Evolutionary conservation across 2,329 filamentous ascomycete species (phyloP), one percentile per base, ranked within the genome.

Genomic region (Helicocarpus griseus): DNA sequence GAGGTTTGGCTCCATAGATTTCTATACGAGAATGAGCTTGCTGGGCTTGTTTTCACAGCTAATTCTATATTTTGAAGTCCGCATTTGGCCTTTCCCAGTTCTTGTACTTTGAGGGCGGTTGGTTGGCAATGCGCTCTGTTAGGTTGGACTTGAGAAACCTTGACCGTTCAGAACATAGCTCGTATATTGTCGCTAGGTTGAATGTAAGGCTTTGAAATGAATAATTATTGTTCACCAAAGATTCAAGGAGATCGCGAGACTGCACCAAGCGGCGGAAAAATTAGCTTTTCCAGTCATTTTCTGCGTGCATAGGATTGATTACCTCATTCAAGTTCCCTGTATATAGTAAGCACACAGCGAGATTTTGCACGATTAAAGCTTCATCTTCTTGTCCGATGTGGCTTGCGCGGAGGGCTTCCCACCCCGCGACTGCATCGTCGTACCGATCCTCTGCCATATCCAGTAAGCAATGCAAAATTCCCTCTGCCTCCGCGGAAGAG

Each of bases 131-230:
- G 48, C 77, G 79, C 60, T 89, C 85, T 1, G 86, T 83, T 17
- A 97, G 73, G 24, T 72, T 74, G 28, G 79, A 68, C 74, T 97
- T 97, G 59, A 86, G 69, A 11, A 77, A 77, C 46, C 80, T 75
- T 39, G 87, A 80, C 55, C 80, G 78, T 60, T 97, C 90, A 0
- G 87, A 90, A 64, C 87, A 93, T 6, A 97, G 77, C 69, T 97
- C 93, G 65, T 95, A 97, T 60, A 95, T 81, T 0, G 91, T 97
- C 9, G 84, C 82, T 11, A 98, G 69, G 65, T 97, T 97, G 70
- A 96, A 95, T 0, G 94, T 79, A 2, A 95, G 71, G 0, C 87
- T 87, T 56, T 87, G 83, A 53, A 91, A 96, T 0, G 81, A 79
- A 38, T 80, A 73, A 1, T 82, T 80, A 0, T 73, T 65, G 2